Percentiles rank a stretch among this genome's conserved stretches.
These are phyloP conservation scores for Phytomonas francai DNA, from an alignment of 208 protist species.

Conservation along the genomic window DNA sequence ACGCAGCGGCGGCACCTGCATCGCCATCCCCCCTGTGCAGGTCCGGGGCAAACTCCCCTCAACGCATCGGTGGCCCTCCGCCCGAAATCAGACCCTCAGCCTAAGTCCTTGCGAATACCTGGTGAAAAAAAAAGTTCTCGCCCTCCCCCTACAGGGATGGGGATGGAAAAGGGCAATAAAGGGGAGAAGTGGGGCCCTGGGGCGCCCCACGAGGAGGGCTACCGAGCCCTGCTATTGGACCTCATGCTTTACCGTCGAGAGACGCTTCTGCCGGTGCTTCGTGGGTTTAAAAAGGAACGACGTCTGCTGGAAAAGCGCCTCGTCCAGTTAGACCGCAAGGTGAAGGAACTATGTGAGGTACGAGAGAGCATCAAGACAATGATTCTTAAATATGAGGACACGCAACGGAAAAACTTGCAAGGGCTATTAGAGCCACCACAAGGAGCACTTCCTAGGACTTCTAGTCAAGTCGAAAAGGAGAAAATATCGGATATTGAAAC, in stretches of 20 bases:
- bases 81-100: no score
- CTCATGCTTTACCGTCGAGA: constrained; percentile 69
- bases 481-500: neutral
- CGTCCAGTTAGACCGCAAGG: constrained; percentile 36
- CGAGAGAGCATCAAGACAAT: constrained; percentile 63
- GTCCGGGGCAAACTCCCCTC: no score
- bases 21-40: no score
- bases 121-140: no score
- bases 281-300: constrained; percentile 48
- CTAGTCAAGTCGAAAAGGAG: neutral
- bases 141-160: no score
- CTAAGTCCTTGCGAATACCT: no score
- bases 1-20: no score
- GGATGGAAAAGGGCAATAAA: no score
- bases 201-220: constrained; percentile 28
- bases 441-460: neutral
- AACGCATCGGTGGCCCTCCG: no score
- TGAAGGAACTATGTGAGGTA: constrained; percentile 43
- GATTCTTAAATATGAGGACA: constrained; percentile 11
- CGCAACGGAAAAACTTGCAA: constrained; percentile 9
- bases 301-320: constrained; percentile 30
- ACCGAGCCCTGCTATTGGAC: constrained; percentile 62
- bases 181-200: neutral
- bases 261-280: constrained; percentile 50
- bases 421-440: neutral